Evolutionary conservation across 441 rosid genomes (phyloP).

Genomic region (Cnidoscolus chayamansa): DNA sequence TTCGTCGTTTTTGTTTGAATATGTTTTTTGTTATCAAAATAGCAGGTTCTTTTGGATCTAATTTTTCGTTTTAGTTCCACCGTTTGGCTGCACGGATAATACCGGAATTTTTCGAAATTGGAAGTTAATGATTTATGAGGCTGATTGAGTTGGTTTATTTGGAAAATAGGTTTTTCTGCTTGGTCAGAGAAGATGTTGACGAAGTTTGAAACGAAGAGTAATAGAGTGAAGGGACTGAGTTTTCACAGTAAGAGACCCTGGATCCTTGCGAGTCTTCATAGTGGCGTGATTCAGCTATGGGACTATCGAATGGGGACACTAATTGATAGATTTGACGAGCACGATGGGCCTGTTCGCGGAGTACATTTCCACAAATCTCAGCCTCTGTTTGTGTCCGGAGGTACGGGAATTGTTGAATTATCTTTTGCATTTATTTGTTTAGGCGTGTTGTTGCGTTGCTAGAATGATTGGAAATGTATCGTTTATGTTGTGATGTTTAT

Average conservation of each 20-base stretch:
- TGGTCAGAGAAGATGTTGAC: conserved; percentile 55
- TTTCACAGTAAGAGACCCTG: conserved; percentile 81
- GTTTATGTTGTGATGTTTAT: background rate
- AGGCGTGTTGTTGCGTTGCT: background rate
- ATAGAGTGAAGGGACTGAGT: conserved; percentile 82
- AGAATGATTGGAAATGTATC: background rate
- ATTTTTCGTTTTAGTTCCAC: background rate
- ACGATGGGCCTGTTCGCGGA: conserved; percentile 87
- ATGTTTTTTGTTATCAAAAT: background rate
- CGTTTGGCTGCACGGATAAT: background rate
- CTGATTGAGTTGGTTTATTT: too few relatives aligned
- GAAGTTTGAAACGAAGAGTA: conserved; percentile 82
- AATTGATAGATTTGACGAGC: conserved; percentile 79
- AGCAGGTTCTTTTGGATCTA: background rate
- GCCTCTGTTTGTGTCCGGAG: conserved; percentile 82
- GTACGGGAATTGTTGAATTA: conserved; percentile 25
- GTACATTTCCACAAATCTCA: conserved; percentile 77
- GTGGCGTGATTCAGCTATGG: conserved; percentile 94
- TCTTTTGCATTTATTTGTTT: background rate
- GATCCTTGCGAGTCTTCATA: conserved; percentile 88
- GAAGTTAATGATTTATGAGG: background rate
- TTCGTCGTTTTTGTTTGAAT: background rate
- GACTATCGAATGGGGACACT: conserved; percentile 86
- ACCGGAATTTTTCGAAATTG: background rate
- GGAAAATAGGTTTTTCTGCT: background rate